These are phyloP conservation scores for Phalaenopsis equestris DNA, from an alignment of 106 monocot genomes.

Conservation along the genomic window DNA sequence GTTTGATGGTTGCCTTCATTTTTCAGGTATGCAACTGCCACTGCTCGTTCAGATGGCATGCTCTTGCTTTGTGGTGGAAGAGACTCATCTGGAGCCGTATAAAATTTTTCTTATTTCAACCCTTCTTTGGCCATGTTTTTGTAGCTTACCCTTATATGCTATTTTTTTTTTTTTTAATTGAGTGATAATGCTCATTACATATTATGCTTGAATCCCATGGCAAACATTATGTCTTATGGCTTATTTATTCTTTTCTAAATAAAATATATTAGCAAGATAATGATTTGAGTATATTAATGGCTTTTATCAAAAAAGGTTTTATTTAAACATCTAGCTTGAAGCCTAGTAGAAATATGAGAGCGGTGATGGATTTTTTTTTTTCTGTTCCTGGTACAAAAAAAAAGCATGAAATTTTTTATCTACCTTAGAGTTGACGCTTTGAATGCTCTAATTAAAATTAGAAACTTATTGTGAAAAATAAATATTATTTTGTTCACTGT, in stretches of 20 bases:
- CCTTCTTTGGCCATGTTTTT: neutral
- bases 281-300: no score
- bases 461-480: no score
- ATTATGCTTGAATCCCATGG: neutral
- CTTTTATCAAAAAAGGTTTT: no score
- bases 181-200: neutral
- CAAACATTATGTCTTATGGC: neutral
- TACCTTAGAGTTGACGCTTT: no score
- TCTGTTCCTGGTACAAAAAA: neutral
- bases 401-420: no score
- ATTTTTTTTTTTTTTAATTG: neutral
- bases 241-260: neutral
- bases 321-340: no score
- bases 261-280: no score
- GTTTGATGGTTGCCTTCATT: neutral
- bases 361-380: neutral
- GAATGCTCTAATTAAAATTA: no score
- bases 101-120: constrained; percentile 8
- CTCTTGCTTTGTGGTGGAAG: constrained; percentile 96
- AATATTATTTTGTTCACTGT: no score
- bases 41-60: constrained; percentile 97
- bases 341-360: neutral
- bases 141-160: neutral
- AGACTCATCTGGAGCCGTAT: constrained; percentile 67
- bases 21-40: constrained; percentile 95